These are phyloP conservation scores for Penicillium crystallinum DNA, from an alignment of 495 filamentous ascomycete species.

Conservation along the genomic window DNA sequence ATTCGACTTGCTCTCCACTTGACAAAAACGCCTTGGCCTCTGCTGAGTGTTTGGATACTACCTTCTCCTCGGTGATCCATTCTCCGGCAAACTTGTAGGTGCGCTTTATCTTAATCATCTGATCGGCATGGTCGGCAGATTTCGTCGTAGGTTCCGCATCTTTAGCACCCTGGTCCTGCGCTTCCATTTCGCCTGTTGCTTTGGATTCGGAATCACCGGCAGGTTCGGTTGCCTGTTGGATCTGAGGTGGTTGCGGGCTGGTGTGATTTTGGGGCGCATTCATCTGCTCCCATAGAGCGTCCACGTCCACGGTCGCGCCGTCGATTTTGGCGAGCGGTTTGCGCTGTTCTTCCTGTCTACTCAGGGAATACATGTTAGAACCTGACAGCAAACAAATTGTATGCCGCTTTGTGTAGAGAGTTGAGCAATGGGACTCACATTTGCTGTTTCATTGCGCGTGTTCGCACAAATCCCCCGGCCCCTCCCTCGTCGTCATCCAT, in stretches of 20 bases:
- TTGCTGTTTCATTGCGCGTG: constrained; percentile 62
- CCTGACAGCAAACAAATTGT: constrained; percentile 3
- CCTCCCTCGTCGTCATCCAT: constrained; percentile 57
- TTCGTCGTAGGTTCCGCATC: constrained; percentile 12
- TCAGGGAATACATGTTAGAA: constrained; percentile 2
- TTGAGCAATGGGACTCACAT: constrained; percentile 33
- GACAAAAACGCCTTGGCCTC: constrained; percentile 76
- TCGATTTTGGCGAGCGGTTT: constrained; percentile 57
- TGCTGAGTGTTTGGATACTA: constrained; percentile 70
- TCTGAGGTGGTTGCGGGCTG: constrained; percentile 14
- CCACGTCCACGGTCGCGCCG: constrained; percentile 81
- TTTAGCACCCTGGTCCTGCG: constrained; percentile 19
- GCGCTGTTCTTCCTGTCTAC: constrained; percentile 56
- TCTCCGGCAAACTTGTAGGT: constrained; percentile 91
- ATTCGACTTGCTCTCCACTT: constrained; percentile 41
- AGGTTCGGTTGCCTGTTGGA: constrained; percentile 12
- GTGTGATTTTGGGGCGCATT: constrained; percentile 36
- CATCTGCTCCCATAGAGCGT: constrained; percentile 83
- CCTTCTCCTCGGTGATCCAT: constrained; percentile 74
- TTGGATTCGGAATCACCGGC: constrained; percentile 11
- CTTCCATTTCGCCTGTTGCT: constrained; percentile 9
- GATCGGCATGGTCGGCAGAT: constrained; percentile 19
- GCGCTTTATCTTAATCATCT: constrained; percentile 76
- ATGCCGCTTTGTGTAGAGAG: background rate
- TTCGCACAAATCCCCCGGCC: constrained; percentile 78